Evolutionary conservation across 306 rosid species (phyloP), one percentile per base, ranked within the genome.

Genomic region (Castanopsis chinensis): DNA sequence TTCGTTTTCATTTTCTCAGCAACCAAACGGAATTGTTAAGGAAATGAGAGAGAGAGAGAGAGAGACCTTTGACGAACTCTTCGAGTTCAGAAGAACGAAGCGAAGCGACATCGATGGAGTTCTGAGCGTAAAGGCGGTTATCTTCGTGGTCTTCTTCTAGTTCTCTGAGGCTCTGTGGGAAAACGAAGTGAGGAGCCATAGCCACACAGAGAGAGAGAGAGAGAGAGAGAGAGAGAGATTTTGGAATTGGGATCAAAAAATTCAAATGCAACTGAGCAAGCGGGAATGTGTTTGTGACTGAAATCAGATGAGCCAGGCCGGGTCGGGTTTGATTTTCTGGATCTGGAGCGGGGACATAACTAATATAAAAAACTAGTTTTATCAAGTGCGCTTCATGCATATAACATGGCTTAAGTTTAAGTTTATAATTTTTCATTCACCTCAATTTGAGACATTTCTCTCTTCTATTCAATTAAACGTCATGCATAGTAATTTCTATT

Each of bases 51-150:
- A 82, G 6, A 52, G 12, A 63, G 55, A 17, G 63, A 64, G 52
- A 12, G 78, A 19, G 37, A 93, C 98, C 97, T 95, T 95, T 95
- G 85, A 92, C 97, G 81, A 92, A 91, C 73, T 95, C 99, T 78
- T 92, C 94, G 56, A 95, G 88, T 82, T 90, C 83, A 51, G 97
- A 86, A 41, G 97, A 71, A 10, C 82, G 87, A 30, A 92, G 82
- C 52, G 90, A 85, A 28, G 92, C 28, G 52, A 88, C 30, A 78
- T 92, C 80, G 51, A 71, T 25, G 17, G 83, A 83, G 73, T 86
- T 90, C 51, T 61, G 90, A 19, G 84, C 92, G 83, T 32, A 72
- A 84, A 95, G 91, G 45, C 88, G 83, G 78, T 89, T 80, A 69
- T 86, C 92, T 69, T 90, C 88, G 71, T 64, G 63, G 7, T 92